Percentiles rank a stretch among this genome's conserved stretches.
Evolutionary conservation across 257 asterid genomes (phyloP).

Genomic region (Knoxia roxburghii): DNA sequence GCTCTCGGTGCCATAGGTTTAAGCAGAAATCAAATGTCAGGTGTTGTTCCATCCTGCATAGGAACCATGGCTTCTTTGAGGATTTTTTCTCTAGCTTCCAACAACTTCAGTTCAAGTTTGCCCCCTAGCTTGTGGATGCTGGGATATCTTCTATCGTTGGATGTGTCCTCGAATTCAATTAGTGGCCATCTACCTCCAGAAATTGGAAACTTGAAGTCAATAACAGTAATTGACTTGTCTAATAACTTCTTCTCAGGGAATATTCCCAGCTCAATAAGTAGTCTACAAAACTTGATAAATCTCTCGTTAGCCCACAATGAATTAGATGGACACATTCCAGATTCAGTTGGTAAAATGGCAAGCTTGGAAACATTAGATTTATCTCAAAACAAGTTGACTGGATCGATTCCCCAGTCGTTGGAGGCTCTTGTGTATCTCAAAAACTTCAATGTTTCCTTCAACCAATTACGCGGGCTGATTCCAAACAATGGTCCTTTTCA

Average conservation of each 20-base stretch:
- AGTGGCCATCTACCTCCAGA: slow-evolving; percentile 6
- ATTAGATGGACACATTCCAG: slow-evolving; percentile 11
- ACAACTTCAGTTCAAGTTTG: too few species aligned
- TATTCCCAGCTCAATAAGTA: background rate
- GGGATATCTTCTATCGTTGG: background rate
- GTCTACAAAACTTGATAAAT: background rate
- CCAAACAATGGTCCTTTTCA: background rate
- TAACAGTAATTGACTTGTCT: background rate
- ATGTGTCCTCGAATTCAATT: background rate
- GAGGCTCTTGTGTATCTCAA: slow-evolving; percentile 5
- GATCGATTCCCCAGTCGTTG: background rate
- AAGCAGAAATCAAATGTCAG: too few species aligned
- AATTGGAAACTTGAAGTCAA: slow-evolving; percentile 5
- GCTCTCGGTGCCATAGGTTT: too few species aligned
- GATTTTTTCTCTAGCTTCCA: too few species aligned
- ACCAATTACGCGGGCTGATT: slow-evolving; percentile 2
- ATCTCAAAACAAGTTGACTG: slow-evolving; percentile 3
- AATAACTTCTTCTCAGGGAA: slow-evolving; percentile 4
- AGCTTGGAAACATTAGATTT: slow-evolving; percentile 14
- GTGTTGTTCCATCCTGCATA: too few species aligned
- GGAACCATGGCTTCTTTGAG: too few species aligned
- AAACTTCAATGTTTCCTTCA: slow-evolving; percentile 2
- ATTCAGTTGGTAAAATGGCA: background rate
- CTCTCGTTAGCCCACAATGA: background rate
- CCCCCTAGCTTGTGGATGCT: slow-evolving; percentile 1